Conservation (phyloP, 371 early-diverging fungal species). For the Rhizopus arrhizus region DNA sequence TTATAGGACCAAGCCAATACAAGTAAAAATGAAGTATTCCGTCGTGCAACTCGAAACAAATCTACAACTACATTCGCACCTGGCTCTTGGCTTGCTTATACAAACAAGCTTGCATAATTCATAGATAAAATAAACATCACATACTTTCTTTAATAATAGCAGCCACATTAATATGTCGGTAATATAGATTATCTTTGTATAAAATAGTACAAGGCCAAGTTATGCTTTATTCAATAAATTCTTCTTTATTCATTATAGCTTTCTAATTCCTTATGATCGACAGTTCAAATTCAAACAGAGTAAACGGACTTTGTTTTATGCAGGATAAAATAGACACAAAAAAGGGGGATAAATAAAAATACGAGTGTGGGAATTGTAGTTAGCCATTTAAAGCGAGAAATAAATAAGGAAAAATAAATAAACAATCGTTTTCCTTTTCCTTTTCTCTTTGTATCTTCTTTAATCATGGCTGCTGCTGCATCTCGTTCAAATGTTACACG, state of each 20-base stretch:
- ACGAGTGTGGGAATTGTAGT: background rate
- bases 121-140: constrained; percentile 1
- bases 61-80: constrained; percentile 29
- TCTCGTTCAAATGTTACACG: constrained; percentile 54
- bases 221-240: no score
- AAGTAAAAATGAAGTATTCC: constrained; percentile 39
- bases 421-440: constrained; percentile 5
- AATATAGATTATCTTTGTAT: no score
- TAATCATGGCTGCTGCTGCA: constrained; percentile 49
- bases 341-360: no score
- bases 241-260: no score
- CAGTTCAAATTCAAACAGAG: no score
- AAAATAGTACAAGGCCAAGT: no score
- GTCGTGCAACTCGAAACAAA: constrained; percentile 57
- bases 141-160: background rate
- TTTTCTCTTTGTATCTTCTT: constrained; percentile 7
- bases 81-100: constrained; percentile 49
- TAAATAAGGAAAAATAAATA: background rate
- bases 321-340: no score
- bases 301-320: no score
- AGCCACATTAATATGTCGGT: no score
- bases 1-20: constrained; percentile 39
- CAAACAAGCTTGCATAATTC: constrained; percentile 38
- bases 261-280: no score
- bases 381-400: background rate